These are phyloP conservation scores for Trichosporon sp. DNA, from an alignment of 1,284 basidiomycete species.

Conservation along the genomic window DNA sequence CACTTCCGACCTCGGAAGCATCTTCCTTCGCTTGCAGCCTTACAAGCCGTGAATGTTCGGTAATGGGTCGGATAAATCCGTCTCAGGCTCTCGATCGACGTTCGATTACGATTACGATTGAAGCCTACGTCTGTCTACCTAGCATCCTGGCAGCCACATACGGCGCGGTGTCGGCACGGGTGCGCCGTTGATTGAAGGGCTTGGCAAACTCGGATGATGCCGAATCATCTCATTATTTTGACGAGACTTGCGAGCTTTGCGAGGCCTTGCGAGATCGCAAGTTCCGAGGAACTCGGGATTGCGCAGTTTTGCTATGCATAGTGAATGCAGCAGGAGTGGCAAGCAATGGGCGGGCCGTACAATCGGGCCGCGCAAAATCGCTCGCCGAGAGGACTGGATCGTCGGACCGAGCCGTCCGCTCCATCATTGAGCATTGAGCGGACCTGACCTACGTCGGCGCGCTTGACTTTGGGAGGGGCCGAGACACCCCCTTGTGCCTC, in stretches of 20 bases:
- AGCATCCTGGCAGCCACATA: neutral
- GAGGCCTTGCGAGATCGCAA: neutral
- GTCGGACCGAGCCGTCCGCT: neutral
- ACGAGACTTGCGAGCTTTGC: neutral
- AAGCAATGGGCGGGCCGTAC: neutral
- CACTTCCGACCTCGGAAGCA: neutral
- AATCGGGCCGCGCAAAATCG: neutral
- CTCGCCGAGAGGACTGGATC: neutral
- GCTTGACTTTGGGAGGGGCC: neutral
- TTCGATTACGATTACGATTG: slow-evolving; percentile 1
- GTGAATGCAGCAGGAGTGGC: neutral
- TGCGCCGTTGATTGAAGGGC: neutral
- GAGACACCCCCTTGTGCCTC: too few species aligned
- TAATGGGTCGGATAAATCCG: slow-evolving; percentile 16
- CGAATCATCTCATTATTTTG: neutral
- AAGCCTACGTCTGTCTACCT: neutral
- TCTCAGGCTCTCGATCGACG: neutral
- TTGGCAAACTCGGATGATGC: neutral
- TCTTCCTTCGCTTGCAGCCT: neutral
- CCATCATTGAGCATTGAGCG: neutral
- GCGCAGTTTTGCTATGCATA: neutral
- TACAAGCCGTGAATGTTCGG: neutral
- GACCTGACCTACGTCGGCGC: too few species aligned
- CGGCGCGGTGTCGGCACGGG: neutral
- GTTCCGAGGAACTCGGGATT: neutral